Percentiles rank a stretch among this genome's conserved stretches.
Evolutionary conservation across 305 asterid species (phyloP).

Genomic region (Salvia sclarea): DNA sequence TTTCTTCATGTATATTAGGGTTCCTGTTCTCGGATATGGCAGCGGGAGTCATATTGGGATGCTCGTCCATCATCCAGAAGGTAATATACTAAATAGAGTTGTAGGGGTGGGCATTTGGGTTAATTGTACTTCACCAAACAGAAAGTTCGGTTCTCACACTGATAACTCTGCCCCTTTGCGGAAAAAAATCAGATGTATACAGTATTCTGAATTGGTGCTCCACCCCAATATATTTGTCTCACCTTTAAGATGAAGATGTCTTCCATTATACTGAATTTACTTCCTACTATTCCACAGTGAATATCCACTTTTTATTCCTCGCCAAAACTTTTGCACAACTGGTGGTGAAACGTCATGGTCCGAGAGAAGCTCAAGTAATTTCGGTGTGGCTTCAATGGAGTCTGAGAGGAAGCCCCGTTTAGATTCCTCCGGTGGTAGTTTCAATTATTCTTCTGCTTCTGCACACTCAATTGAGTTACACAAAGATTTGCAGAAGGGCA

Average conservation of each 20-base stretch:
- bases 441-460: slow-evolving; percentile 77
- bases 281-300: slow-evolving; percentile 61
- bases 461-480: slow-evolving; percentile 82
- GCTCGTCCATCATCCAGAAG: slow-evolving; percentile 97
- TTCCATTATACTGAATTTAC: slow-evolving; percentile 20
- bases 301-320: slow-evolving; percentile 92
- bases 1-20: slow-evolving; percentile 57
- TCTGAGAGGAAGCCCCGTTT: slow-evolving; percentile 80
- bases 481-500: slow-evolving; percentile 98
- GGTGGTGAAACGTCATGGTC: slow-evolving; percentile 95
- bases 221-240: neutral
- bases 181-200: too few species aligned
- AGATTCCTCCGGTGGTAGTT: slow-evolving; percentile 77
- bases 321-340: slow-evolving; percentile 76
- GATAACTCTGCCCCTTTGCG: neutral
- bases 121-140: neutral
- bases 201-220: neutral
- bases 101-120: neutral
- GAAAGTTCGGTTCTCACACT: neutral
- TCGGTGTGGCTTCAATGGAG: slow-evolving; percentile 91
- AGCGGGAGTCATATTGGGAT: slow-evolving; percentile 93
- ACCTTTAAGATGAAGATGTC: slow-evolving; percentile 4
- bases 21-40: slow-evolving; percentile 98
- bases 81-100: slow-evolving; percentile 41
- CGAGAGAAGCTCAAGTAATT: slow-evolving; percentile 88